These are phyloP conservation scores for Talaromyces sp. DNA, from an alignment of 2,329 filamentous ascomycete genomes.

Conservation along the genomic window DNA sequence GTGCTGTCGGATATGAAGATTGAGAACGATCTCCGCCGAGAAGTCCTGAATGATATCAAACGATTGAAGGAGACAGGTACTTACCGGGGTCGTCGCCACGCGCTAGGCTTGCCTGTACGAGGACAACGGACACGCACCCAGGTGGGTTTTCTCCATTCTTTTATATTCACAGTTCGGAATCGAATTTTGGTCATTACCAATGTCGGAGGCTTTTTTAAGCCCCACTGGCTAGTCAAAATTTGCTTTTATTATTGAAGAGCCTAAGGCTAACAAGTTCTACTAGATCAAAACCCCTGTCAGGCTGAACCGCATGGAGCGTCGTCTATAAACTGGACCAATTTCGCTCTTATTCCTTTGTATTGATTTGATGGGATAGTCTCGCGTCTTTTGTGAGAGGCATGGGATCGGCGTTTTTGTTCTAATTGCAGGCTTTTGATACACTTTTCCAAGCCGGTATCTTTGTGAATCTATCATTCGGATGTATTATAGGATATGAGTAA, in stretches of 20 bases:
- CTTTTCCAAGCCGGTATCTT: conserved; percentile 12
- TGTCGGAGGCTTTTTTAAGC: too few relatives aligned
- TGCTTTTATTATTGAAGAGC: background rate
- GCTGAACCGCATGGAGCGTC: conserved; percentile 62
- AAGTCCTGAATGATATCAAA: conserved; percentile 81
- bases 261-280: conserved; percentile 20
- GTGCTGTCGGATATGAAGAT: conserved; percentile 91
- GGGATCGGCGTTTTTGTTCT: conserved; percentile 30
- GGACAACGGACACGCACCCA: conserved; percentile 86
- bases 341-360: conserved; percentile 7
- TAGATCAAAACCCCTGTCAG: conserved; percentile 62
- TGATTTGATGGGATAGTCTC: conserved; percentile 25
- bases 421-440: conserved; percentile 17
- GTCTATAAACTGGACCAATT: conserved; percentile 32
- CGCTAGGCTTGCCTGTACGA: conserved; percentile 86
- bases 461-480: conserved; percentile 23
- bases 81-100: conserved; percentile 86
- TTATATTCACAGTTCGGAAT: too few relatives aligned
- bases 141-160: conserved; percentile 43
- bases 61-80: conserved; percentile 87
- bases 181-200: too few relatives aligned
- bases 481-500: conserved; percentile 25
- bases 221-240: background rate
- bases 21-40: conserved; percentile 80
- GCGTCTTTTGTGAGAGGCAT: conserved; percentile 26